Percentiles rank a stretch among this genome's conserved stretches.
Evolutionary conservation across 345 rosid species (phyloP).

Genomic region (Linum lewisii): DNA sequence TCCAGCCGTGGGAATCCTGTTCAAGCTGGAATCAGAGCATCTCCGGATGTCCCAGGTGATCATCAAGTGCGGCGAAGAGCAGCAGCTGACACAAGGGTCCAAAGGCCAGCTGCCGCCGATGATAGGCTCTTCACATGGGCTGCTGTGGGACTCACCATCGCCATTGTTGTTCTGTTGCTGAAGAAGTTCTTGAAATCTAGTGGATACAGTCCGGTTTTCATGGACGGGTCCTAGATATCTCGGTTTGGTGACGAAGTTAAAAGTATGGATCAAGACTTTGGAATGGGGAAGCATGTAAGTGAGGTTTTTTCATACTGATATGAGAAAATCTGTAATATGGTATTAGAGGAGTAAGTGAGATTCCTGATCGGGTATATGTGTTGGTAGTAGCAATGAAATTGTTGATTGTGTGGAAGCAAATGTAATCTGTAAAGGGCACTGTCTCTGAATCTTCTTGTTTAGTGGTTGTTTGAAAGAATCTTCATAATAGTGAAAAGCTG

Average conservation of each 20-base stretch:
- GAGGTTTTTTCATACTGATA: background rate
- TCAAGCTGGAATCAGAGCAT: slow-evolving; percentile 19
- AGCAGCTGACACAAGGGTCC: slow-evolving; percentile 26
- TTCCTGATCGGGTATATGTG: no score
- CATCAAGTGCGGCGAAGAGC: slow-evolving; percentile 29
- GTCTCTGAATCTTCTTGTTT: no score
- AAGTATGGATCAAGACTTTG: background rate
- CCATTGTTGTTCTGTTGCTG: slow-evolving; percentile 73
- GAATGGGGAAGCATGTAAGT: background rate
- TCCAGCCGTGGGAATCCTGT: slow-evolving; percentile 23
- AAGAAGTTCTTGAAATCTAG: slow-evolving; percentile 78
- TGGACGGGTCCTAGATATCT: slow-evolving; percentile 55
- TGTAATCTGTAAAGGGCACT: no score
- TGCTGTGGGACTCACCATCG: slow-evolving; percentile 74
- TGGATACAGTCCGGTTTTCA: slow-evolving; percentile 66
- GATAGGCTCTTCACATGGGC: slow-evolving; percentile 81
- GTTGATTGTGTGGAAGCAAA: no score
- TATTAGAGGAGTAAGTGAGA: no score
- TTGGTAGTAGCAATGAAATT: no score
- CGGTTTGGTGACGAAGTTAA: background rate
- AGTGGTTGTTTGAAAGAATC: no score
- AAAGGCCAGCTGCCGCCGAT: slow-evolving; percentile 43
- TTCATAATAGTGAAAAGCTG: no score
- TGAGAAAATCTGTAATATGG: background rate
- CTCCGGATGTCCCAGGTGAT: slow-evolving; percentile 19